phyloP scores from a whole-genome alignment of 768 basidiomycete genomes.

The Paxillus rubicundulus region DNA sequence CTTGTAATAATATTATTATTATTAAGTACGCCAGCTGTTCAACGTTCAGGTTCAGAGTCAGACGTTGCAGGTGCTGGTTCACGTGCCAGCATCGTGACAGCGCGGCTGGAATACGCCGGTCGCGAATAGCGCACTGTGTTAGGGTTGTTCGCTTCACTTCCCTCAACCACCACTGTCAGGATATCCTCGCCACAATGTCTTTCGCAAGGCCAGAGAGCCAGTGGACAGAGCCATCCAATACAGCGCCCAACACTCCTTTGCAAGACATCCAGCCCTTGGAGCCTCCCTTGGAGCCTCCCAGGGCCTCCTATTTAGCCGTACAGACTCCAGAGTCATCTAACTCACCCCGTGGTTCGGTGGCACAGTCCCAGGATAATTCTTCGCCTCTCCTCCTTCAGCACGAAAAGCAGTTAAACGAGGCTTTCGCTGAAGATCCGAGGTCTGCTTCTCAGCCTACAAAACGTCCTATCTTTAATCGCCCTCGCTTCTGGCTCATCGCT shows the following conservation, averaged over 20 bases:
- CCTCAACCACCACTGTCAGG: not conserved
- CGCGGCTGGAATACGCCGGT: no score
- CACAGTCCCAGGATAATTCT: conserved; percentile 20
- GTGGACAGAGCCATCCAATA: conserved; percentile 9
- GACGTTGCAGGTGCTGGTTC: no score
- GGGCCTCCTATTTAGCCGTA: conserved; percentile 25
- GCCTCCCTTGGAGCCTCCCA: conserved; percentile 18
- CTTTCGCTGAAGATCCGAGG: not conserved
- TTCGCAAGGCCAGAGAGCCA: conserved; percentile 21
- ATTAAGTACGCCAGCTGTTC: no score
- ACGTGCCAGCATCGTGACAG: no score
- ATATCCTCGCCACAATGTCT: conserved; percentile 4
- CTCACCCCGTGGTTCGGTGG: conserved; percentile 22
- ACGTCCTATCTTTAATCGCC: conserved; percentile 19
- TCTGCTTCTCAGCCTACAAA: conserved; percentile 6
- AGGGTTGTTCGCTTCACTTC: not conserved
- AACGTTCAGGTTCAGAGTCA: no score
- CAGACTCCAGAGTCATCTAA: conserved; percentile 15
- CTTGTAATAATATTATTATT: no score
- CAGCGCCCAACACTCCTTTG: conserved; percentile 9
- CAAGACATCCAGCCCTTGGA: conserved; percentile 1
- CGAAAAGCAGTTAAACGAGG: conserved; percentile 16
- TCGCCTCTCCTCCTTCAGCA: conserved; percentile 23
- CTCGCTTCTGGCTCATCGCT: conserved; percentile 28
- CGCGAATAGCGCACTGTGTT: no score